A percentile compares a stretch with the other conserved stretches of the same genome.
These are phyloP conservation scores for Fusarium hostae DNA, from an alignment of 2,329 filamentous ascomycete species.

Conservation along the genomic window DNA sequence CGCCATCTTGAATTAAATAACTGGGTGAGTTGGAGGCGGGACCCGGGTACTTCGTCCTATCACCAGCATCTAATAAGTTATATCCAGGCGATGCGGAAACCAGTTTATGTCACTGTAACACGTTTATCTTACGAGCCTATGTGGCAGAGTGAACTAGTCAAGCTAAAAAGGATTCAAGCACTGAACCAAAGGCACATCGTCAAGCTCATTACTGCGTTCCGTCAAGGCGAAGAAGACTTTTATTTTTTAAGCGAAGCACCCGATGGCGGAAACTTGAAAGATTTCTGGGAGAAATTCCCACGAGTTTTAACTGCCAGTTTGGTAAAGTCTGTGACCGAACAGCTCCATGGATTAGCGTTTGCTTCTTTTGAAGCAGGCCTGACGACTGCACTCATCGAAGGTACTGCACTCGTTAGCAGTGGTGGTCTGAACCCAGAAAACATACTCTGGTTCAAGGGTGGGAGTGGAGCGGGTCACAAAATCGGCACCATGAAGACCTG, in stretches of 20 bases:
- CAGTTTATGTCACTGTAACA: neutral
- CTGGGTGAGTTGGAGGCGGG: neutral
- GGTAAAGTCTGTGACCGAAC: neutral
- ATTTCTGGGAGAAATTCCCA: neutral
- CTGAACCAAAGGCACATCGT: neutral
- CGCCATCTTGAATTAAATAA: neutral
- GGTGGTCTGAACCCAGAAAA: neutral
- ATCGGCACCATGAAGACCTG: neutral
- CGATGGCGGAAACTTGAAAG: neutral
- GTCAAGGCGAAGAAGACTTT: rapidly evolving
- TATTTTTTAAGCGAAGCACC: neutral
- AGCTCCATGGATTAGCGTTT: neutral
- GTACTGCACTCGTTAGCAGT: neutral
- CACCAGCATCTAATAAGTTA: neutral
- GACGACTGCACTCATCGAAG: neutral
- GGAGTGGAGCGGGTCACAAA: rapidly evolving
- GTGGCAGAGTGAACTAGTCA: rapidly evolving
- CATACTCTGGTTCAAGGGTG: neutral
- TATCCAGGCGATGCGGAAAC: neutral
- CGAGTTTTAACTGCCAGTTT: neutral
- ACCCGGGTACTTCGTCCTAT: too few species aligned
- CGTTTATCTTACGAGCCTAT: neutral
- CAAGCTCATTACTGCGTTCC: neutral
- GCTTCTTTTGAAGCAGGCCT: rapidly evolving
- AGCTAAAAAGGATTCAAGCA: neutral